Conservation (phyloP, 768 basidiomycete species). For the Sarcodon sp. region DNA sequence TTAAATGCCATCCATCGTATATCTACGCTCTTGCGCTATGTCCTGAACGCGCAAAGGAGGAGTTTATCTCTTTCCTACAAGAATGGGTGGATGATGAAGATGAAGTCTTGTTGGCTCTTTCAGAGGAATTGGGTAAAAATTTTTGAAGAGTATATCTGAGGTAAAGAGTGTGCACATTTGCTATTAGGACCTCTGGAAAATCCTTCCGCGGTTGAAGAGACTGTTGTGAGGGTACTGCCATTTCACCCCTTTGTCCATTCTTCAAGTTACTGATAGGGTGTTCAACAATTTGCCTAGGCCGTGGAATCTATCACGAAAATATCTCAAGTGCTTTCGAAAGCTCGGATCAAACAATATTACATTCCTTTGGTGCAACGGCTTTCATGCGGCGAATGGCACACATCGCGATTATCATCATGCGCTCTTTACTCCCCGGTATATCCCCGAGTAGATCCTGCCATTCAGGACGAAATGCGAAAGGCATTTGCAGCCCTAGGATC, state of each 20-base stretch:
- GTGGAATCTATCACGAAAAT: constrained; percentile 93
- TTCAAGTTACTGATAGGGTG: background rate
- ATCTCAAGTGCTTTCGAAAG: constrained; percentile 58
- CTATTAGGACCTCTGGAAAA: constrained; percentile 90
- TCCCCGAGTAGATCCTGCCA: constrained; percentile 51
- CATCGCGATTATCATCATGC: constrained; percentile 90
- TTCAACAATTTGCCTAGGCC: constrained; percentile 43
- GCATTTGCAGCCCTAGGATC: constrained; percentile 70
- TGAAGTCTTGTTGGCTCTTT: constrained; percentile 89
- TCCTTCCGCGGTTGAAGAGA: constrained; percentile 94
- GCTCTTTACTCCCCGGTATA: constrained; percentile 90
- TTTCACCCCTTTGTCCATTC: background rate
- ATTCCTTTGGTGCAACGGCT: constrained; percentile 85
- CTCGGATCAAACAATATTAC: constrained; percentile 81
- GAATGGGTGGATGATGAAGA: constrained; percentile 99
- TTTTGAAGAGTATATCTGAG: constrained; percentile 95
- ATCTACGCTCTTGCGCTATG: constrained; percentile 95
- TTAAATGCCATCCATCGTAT: constrained; percentile 95
- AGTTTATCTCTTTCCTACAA: constrained; percentile 93
- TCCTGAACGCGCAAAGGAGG: constrained; percentile 87
- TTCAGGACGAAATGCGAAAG: constrained; percentile 84
- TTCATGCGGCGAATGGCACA: constrained; percentile 96
- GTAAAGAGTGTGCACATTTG: constrained; percentile 74
- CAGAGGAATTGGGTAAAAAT: constrained; percentile 85
- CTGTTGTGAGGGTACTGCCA: constrained; percentile 67